Conservation (phyloP, 2,329 filamentous ascomycete species). For the Paracoccidioides brasiliensis region DNA sequence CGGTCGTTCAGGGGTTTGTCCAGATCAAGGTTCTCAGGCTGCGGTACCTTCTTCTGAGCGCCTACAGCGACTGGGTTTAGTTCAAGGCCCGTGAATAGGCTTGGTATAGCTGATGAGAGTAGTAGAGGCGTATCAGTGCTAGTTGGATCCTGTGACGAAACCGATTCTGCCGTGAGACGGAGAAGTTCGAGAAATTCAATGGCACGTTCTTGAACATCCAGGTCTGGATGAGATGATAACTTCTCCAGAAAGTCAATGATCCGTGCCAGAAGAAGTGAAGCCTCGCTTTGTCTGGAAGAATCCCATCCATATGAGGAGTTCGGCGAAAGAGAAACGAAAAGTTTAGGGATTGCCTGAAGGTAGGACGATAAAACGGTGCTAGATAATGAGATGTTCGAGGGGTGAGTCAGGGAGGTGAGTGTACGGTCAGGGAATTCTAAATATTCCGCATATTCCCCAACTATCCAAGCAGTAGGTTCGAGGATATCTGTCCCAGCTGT, state of each 20-base stretch:
- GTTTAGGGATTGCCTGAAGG: conserved; percentile 72
- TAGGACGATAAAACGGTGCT: conserved; percentile 62
- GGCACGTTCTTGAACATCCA: conserved; percentile 89
- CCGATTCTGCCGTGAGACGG: conserved; percentile 70
- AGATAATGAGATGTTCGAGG: conserved; percentile 42
- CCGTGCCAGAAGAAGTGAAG: conserved; percentile 65
- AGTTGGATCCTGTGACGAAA: conserved; percentile 20
- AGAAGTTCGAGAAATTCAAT: conserved; percentile 87
- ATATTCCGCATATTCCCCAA: conserved; percentile 73
- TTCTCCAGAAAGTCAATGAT: conserved; percentile 72
- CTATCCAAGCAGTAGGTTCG: conserved; percentile 66
- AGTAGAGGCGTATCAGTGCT: conserved; percentile 58
- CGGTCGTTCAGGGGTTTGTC: conserved; percentile 70
- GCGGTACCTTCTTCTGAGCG: conserved; percentile 75
- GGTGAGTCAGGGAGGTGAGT: conserved; percentile 62
- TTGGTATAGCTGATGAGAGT: conserved; percentile 80
- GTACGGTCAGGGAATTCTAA: conserved; percentile 58
- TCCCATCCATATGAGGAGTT: conserved; percentile 55
- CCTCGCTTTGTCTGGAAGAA: conserved; percentile 56
- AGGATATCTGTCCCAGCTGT: conserved; percentile 50
- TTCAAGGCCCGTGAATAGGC: conserved; percentile 73
- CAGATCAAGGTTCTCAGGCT: conserved; percentile 63
- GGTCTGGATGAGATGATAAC: conserved; percentile 64
- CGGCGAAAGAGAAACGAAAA: conserved; percentile 61
- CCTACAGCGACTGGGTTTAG: conserved; percentile 77